Percentiles rank a stretch among this genome's conserved stretches.
Conservation (phyloP, 208 protist genomes). For the Angomonas deanei region DNA sequence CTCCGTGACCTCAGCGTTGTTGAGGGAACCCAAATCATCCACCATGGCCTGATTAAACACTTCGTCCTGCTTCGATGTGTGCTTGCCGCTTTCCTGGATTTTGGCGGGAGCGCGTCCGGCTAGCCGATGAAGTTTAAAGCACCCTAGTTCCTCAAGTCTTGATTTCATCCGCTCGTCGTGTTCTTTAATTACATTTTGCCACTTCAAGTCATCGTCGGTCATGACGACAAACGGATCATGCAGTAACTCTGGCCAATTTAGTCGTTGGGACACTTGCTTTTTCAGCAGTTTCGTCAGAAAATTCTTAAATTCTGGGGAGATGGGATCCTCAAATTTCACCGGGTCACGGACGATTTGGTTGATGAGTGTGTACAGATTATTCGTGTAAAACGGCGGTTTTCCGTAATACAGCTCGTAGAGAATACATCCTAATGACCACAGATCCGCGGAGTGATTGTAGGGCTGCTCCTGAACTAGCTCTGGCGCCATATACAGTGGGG, state of each 20-base stretch:
- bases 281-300: constrained; percentile 93
- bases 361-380: constrained; percentile 94
- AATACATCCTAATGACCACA: constrained; percentile 98
- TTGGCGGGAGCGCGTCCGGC: not conserved
- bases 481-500: constrained; percentile 96
- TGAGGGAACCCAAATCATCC: not conserved
- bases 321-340: constrained; percentile 87
- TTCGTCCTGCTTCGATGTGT: not conserved
- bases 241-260: constrained; percentile 91
- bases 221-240: constrained; percentile 86
- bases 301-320: constrained; percentile 81
- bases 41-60: not conserved
- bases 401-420: constrained; percentile 97
- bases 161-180: constrained; percentile 76
- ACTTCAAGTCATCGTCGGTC: constrained; percentile 58
- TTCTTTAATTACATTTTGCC: constrained; percentile 55
- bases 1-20: not conserved
- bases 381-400: constrained; percentile 95
- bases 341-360: constrained; percentile 93
- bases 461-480: constrained; percentile 92
- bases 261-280: constrained; percentile 86
- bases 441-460: constrained; percentile 94
- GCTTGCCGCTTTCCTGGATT: not conserved
- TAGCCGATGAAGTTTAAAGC: constrained; percentile 17
- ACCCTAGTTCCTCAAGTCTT: constrained; percentile 70